Conservation (phyloP, 2,329 filamentous ascomycete species). For the Nemania bipapillata region DNA sequence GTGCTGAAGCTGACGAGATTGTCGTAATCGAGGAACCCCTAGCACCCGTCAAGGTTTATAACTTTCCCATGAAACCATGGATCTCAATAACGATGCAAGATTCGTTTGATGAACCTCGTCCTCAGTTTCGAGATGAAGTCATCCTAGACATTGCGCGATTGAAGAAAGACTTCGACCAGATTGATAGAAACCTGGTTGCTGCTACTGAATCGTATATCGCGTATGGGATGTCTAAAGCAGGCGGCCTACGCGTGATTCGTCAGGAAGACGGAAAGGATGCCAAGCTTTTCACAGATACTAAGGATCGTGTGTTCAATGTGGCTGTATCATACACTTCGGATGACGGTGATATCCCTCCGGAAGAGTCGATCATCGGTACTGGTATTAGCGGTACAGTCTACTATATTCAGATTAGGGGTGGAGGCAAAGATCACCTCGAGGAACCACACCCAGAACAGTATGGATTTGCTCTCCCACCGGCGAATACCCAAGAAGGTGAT, state of each 20-base stretch:
- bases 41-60: slow-evolving; percentile 81
- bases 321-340: slow-evolving; percentile 77
- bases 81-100: slow-evolving; percentile 83
- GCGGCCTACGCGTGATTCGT: slow-evolving; percentile 89
- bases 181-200: slow-evolving; percentile 91
- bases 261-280: slow-evolving; percentile 93
- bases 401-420: slow-evolving; percentile 84
- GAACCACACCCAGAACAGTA: slow-evolving; percentile 82
- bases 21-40: slow-evolving; percentile 73
- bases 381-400: slow-evolving; percentile 97
- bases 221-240: slow-evolving; percentile 92
- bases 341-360: slow-evolving; percentile 66
- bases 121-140: slow-evolving; percentile 77
- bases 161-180: slow-evolving; percentile 98
- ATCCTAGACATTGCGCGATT: slow-evolving; percentile 93
- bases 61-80: slow-evolving; percentile 97
- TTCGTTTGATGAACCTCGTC: slow-evolving; percentile 62
- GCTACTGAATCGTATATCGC: slow-evolving; percentile 92
- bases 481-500: slow-evolving; percentile 86
- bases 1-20: slow-evolving; percentile 77
- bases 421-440: slow-evolving; percentile 81
- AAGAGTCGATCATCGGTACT: slow-evolving; percentile 88
- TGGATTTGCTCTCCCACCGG: slow-evolving; percentile 88
- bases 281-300: slow-evolving; percentile 88
- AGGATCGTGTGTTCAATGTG: slow-evolving; percentile 95